Evolutionary conservation across 139 green algal species (phyloP).

Genomic region (Auxenochlorella protothecoides): DNA sequence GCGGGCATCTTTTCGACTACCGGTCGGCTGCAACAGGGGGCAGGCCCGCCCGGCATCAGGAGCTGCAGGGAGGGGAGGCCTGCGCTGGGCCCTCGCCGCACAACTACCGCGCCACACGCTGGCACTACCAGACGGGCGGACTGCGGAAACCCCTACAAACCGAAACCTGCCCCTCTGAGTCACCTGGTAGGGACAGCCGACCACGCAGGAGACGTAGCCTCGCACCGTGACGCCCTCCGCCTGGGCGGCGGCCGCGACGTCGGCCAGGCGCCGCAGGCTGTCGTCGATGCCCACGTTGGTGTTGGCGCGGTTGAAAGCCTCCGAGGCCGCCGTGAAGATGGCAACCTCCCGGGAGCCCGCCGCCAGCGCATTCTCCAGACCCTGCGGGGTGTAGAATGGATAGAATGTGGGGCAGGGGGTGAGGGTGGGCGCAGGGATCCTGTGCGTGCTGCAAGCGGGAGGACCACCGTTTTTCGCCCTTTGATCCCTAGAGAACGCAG

Average conservation of each 20-base stretch:
- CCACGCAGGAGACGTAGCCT: slow-evolving; percentile 71
- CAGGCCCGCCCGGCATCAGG: too few relatives aligned
- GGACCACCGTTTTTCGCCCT: too few relatives aligned
- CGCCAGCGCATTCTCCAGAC: slow-evolving; percentile 60
- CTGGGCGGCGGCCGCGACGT: slow-evolving; percentile 43
- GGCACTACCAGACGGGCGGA: slow-evolving; percentile 18
- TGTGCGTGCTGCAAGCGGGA: too few relatives aligned
- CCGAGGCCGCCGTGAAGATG: slow-evolving; percentile 72
- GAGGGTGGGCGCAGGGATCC: neutral
- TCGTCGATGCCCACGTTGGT: slow-evolving; percentile 75
- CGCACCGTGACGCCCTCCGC: slow-evolving; percentile 45
- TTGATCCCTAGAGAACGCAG: too few relatives aligned
- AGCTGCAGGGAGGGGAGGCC: too few relatives aligned
- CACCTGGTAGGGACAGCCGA: slow-evolving; percentile 73
- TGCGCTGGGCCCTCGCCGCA: too few relatives aligned
- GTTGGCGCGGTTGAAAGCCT: slow-evolving; percentile 79
- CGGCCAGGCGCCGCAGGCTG: slow-evolving; percentile 52
- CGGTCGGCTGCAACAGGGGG: too few relatives aligned
- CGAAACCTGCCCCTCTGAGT: slow-evolving; percentile 7
- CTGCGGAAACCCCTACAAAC: too few relatives aligned
- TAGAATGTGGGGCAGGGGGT: too few relatives aligned
- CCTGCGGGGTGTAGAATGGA: slow-evolving; percentile 35
- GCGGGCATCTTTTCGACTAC: too few relatives aligned
- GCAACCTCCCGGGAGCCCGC: slow-evolving; percentile 76
- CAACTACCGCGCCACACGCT: neutral